A percentile compares a stretch with the other conserved stretches of the same genome.
Evolutionary conservation across 345 rosid genomes (phyloP).

Genomic region (Eucalyptus virginea): DNA sequence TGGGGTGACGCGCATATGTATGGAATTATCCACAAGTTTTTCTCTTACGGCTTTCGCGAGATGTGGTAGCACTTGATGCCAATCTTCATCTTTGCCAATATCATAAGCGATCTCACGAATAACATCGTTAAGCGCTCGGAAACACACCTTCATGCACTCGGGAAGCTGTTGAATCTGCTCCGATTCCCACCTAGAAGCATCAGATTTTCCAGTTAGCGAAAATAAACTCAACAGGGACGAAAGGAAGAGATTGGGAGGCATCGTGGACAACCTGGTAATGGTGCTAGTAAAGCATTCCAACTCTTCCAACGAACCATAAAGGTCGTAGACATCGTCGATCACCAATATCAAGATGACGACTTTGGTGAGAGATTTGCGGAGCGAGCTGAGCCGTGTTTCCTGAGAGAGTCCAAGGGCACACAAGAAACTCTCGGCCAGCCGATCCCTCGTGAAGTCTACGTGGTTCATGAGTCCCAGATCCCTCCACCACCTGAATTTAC

Average conservation of each 20-base stretch:
- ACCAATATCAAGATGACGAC: conserved; percentile 15
- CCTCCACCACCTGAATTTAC: conserved; percentile 38
- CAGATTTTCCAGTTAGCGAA: background rate
- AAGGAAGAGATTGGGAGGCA: background rate
- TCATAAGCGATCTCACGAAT: conserved; percentile 19
- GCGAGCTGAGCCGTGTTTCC: conserved; percentile 9
- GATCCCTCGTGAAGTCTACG: conserved; percentile 28
- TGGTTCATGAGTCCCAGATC: conserved; percentile 18
- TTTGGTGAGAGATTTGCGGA: conserved; percentile 36
- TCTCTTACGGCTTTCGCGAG: conserved; percentile 22
- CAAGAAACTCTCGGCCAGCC: conserved; percentile 38
- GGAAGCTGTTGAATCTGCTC: conserved; percentile 11
- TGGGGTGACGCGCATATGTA: too few species aligned
- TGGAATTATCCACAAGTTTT: background rate
- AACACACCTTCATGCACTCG: conserved; percentile 27
- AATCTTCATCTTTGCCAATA: conserved; percentile 7
- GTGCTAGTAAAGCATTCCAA: background rate
- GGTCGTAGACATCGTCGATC: conserved; percentile 44
- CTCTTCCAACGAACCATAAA: conserved; percentile 41
- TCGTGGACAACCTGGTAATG: background rate
- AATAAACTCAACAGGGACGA: background rate
- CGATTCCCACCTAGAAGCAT: conserved; percentile 17
- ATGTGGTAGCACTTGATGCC: conserved; percentile 1
- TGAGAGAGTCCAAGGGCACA: conserved; percentile 24
- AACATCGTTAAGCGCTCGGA: conserved; percentile 11